phyloP scores from a whole-genome alignment of 345 rosid genomes.

The Brassica rapa region DNA sequence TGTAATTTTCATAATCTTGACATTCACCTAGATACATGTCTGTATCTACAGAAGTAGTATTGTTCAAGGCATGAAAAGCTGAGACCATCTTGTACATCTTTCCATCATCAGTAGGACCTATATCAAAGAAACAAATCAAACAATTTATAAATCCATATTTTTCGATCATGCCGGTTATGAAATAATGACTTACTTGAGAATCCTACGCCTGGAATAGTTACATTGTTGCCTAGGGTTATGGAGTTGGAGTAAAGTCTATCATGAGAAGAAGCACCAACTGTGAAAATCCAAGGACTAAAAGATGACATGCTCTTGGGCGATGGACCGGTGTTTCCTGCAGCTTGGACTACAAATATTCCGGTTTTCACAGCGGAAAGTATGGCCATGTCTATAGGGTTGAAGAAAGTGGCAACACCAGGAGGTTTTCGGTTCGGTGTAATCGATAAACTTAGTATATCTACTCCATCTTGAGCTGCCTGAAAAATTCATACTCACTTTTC shows the following conservation, averaged over 20 bases:
- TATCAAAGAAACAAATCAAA: constrained; percentile 18
- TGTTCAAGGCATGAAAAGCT: constrained; percentile 73
- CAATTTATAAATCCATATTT: constrained; percentile 6
- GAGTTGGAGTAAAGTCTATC: constrained; percentile 81
- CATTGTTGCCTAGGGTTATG: constrained; percentile 70
- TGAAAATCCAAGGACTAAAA: constrained; percentile 96
- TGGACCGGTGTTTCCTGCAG: constrained; percentile 98
- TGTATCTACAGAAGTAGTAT: constrained; percentile 49
- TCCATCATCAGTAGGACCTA: constrained; percentile 64
- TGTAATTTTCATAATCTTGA: constrained; percentile 64
- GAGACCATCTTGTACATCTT: constrained; percentile 64
- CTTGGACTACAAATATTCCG: constrained; percentile 93
- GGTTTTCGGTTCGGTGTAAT: constrained; percentile 94
- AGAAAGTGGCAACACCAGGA: constrained; percentile 87
- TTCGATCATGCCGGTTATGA: neutral
- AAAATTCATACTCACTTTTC: neutral
- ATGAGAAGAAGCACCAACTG: constrained; percentile 95
- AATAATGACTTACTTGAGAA: constrained; percentile 68
- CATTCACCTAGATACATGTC: constrained; percentile 93
- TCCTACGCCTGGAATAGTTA: constrained; percentile 78
- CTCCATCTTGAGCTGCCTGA: constrained; percentile 99
- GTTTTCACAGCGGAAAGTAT: constrained; percentile 83
- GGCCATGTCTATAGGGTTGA: constrained; percentile 96
- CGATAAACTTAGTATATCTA: constrained; percentile 84
- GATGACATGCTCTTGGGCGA: constrained; percentile 93